Percentiles rank a stretch among this genome's conserved stretches.
Conservation (phyloP, 2,329 filamentous ascomycete genomes). For the Tolypocladium pustulatum region DNA sequence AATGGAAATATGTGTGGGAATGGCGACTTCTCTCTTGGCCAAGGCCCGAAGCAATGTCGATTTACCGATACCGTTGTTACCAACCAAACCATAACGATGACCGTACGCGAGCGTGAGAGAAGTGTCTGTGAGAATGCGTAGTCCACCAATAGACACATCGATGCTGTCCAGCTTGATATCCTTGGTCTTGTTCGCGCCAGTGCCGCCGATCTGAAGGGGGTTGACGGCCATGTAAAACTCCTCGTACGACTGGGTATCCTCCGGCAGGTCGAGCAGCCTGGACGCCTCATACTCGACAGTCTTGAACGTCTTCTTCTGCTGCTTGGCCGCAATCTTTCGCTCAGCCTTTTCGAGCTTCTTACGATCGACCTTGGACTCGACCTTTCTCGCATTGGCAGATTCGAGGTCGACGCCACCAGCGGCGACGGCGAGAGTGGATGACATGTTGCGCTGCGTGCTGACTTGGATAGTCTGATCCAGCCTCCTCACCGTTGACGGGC, state of each 20-base stretch:
- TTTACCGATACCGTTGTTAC: constrained; percentile 98
- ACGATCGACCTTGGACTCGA: constrained; percentile 93
- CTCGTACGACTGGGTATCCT: constrained; percentile 85
- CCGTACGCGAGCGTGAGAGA: constrained; percentile 84
- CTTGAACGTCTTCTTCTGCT: constrained; percentile 97
- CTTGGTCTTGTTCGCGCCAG: constrained; percentile 79
- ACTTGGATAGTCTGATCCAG: constrained; percentile 94
- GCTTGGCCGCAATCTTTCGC: constrained; percentile 93
- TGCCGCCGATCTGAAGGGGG: constrained; percentile 72
- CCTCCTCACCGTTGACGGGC: constrained; percentile 68
- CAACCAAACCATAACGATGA: constrained; percentile 90
- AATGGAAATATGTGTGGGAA: constrained; percentile 97
- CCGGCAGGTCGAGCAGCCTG: constrained; percentile 70
- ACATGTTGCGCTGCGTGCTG: constrained; percentile 88
- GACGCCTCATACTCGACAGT: constrained; percentile 97
- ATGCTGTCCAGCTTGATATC: constrained; percentile 97
- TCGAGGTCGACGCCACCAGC: constrained; percentile 83
- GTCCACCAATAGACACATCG: constrained; percentile 84
- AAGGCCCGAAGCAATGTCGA: constrained; percentile 88
- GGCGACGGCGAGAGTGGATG: constrained; percentile 82
- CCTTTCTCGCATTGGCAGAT: constrained; percentile 83
- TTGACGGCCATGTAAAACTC: constrained; percentile 99
- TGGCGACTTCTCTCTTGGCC: constrained; percentile 83
- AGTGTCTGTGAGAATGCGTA: constrained; percentile 83
- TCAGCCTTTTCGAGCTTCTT: constrained; percentile 99